Evolutionary conservation across 2,329 filamentous ascomycete genomes (phyloP).

Genomic region (Cladophialophora chaetospira): DNA sequence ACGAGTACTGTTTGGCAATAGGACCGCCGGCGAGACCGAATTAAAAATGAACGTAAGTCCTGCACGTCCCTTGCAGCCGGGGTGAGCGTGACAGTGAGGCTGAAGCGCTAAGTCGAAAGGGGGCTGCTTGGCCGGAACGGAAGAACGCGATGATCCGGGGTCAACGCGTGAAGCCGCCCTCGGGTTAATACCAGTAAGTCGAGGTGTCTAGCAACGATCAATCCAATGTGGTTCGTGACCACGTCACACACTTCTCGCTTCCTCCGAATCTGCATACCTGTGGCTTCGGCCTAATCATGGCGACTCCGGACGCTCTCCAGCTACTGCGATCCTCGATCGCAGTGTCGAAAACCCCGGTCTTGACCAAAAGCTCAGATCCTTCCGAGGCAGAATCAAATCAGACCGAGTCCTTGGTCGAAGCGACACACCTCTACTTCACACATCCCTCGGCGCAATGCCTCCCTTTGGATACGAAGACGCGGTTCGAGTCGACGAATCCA

Average conservation of each 20-base stretch:
- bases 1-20: not conserved
- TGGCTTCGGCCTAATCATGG: slow-evolving; percentile 49
- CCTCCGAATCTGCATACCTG: not conserved
- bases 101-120: not conserved
- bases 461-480: slow-evolving; percentile 72
- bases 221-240: not conserved
- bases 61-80: too few relatives aligned
- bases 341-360: slow-evolving; percentile 67
- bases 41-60: too few relatives aligned
- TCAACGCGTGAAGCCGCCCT: too few relatives aligned
- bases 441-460: slow-evolving; percentile 63
- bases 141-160: too few relatives aligned
- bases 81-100: too few relatives aligned
- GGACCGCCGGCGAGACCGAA: too few relatives aligned
- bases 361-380: slow-evolving; percentile 68
- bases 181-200: too few relatives aligned
- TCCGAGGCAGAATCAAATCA: slow-evolving; percentile 62
- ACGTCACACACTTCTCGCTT: not conserved
- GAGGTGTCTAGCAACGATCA: not conserved
- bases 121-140: not conserved
- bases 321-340: slow-evolving; percentile 83
- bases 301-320: slow-evolving; percentile 72
- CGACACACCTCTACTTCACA: slow-evolving; percentile 75
- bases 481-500: slow-evolving; percentile 71
- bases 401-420: slow-evolving; percentile 66